phyloP scores from a whole-genome alignment of 2,329 filamentous ascomycete genomes.

The Xylaria sp. region DNA sequence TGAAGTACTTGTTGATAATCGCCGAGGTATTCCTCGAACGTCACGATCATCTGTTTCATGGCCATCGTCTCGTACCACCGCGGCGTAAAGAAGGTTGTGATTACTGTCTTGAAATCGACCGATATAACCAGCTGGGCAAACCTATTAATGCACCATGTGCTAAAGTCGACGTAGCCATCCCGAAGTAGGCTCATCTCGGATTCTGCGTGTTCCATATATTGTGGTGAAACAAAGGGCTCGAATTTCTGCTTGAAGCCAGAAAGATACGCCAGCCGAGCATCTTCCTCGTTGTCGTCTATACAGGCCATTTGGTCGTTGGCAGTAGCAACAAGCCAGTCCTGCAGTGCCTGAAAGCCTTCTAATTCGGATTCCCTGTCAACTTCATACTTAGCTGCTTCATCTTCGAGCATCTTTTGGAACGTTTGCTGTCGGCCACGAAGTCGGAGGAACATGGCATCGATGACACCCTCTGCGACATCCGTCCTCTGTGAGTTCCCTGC shows the following conservation, averaged over 20 bases:
- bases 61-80: constrained; percentile 87
- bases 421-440: constrained; percentile 83
- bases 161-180: constrained; percentile 94
- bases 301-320: constrained; percentile 99
- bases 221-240: constrained; percentile 79
- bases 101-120: constrained; percentile 85
- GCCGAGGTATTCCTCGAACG: constrained; percentile 91
- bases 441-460: constrained; percentile 94
- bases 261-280: constrained; percentile 80
- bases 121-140: constrained; percentile 90
- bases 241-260: constrained; percentile 87
- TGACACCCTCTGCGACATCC: constrained; percentile 93
- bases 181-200: constrained; percentile 78
- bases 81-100: constrained; percentile 89
- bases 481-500: constrained; percentile 85
- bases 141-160: constrained; percentile 88
- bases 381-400: constrained; percentile 82
- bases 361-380: constrained; percentile 62
- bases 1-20: constrained; percentile 89
- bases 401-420: constrained; percentile 89
- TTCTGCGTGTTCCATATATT: constrained; percentile 80
- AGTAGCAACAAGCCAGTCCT: constrained; percentile 96
- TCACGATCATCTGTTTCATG: constrained; percentile 93
- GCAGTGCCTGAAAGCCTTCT: constrained; percentile 79
- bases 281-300: constrained; percentile 89